These are phyloP conservation scores for Aspergillus sp. DNA, from an alignment of 2,329 filamentous ascomycete species.

Conservation along the genomic window DNA sequence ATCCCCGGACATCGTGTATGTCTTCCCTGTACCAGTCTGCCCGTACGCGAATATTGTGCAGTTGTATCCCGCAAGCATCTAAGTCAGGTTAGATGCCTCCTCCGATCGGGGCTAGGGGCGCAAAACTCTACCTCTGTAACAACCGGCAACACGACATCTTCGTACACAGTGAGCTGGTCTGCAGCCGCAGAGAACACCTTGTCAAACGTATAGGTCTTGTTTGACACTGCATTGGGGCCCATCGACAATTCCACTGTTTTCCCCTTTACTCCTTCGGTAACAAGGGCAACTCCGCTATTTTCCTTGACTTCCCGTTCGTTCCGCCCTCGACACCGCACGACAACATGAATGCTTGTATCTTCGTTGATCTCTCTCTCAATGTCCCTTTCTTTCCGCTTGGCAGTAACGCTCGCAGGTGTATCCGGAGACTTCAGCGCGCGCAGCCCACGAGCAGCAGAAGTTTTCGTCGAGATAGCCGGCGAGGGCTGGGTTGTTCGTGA, in stretches of 20 bases:
- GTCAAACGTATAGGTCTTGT: slow-evolving; percentile 96
- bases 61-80: slow-evolving; percentile 95
- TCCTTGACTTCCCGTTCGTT: slow-evolving; percentile 92
- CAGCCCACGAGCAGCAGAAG: slow-evolving; percentile 49
- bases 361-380: slow-evolving; percentile 73
- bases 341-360: slow-evolving; percentile 97
- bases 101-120: not conserved
- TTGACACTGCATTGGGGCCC: slow-evolving; percentile 88
- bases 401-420: slow-evolving; percentile 58
- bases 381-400: slow-evolving; percentile 86
- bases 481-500: slow-evolving; percentile 74
- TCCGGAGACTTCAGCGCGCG: slow-evolving; percentile 48
- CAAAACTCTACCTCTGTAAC: slow-evolving; percentile 74
- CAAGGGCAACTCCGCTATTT: slow-evolving; percentile 91
- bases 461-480: slow-evolving; percentile 71
- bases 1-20: slow-evolving; percentile 98
- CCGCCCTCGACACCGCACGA: slow-evolving; percentile 89
- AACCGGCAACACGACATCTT: slow-evolving; percentile 92
- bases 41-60: slow-evolving; percentile 99
- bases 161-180: slow-evolving; percentile 91
- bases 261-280: slow-evolving; percentile 84
- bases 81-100: slow-evolving; percentile 17
- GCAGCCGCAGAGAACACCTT: slow-evolving; percentile 95
- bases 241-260: slow-evolving; percentile 84
- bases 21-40: slow-evolving; percentile 97